Evolutionary conservation across 306 rosid species (phyloP).

Genomic region (Vigna nakashimae): DNA sequence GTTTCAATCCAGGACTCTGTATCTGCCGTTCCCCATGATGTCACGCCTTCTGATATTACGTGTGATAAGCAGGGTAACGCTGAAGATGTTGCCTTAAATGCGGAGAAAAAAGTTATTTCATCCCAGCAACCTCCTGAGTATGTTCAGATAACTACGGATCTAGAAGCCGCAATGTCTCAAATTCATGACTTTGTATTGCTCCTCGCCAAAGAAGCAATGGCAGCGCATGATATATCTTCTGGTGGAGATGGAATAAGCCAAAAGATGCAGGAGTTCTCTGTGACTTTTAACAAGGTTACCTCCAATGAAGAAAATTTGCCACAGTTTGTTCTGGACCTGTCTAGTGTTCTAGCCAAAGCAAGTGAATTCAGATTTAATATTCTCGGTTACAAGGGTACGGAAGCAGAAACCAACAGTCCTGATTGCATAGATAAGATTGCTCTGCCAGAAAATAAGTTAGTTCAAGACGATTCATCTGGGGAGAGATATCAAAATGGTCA

Average conservation of each 20-base stretch:
- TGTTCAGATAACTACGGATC: conserved; percentile 59
- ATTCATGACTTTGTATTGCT: conserved; percentile 75
- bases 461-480: conserved; percentile 61
- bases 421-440: conserved; percentile 98
- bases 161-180: conserved; percentile 79
- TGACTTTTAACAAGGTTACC: conserved; percentile 60
- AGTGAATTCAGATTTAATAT: conserved; percentile 79
- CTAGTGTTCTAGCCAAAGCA: conserved; percentile 78
- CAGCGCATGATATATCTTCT: conserved; percentile 67
- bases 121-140: conserved; percentile 51
- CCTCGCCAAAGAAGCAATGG: conserved; percentile 76
- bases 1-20: conserved; percentile 60
- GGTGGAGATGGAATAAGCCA: conserved; percentile 66
- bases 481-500: conserved; percentile 72
- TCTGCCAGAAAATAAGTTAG: conserved; percentile 81
- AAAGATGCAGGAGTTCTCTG: conserved; percentile 76
- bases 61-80: conserved; percentile 62
- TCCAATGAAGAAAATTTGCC: conserved; percentile 62
- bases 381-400: conserved; percentile 76
- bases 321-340: conserved; percentile 79
- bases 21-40: conserved; percentile 54
- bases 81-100: conserved; percentile 60
- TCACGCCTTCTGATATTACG: conserved; percentile 53
- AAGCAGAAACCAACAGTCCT: conserved; percentile 80
- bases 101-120: conserved; percentile 59